These are phyloP conservation scores for Hemileccinum impolitum DNA, from an alignment of 768 basidiomycete species.

Conservation along the genomic window DNA sequence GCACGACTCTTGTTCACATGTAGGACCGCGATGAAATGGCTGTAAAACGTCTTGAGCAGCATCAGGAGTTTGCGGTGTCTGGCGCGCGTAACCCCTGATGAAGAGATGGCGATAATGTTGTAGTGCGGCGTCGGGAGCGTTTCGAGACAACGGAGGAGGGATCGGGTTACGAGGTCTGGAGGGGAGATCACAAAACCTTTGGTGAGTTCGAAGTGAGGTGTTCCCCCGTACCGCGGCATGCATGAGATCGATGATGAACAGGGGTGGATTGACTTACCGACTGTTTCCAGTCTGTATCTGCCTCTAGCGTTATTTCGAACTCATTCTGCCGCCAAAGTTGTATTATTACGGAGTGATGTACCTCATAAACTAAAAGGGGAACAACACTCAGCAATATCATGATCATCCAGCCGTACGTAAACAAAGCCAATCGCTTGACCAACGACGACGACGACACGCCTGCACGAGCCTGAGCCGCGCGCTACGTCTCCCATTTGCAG, in stretches of 20 bases:
- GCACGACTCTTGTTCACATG: slow-evolving; percentile 59
- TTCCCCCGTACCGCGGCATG: slow-evolving; percentile 11
- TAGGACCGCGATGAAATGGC: slow-evolving; percentile 39
- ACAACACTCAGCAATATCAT: no score
- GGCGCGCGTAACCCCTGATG: slow-evolving; percentile 46
- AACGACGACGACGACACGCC: no score
- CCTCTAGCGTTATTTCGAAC: no score
- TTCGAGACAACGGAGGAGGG: slow-evolving; percentile 51
- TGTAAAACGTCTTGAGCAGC: slow-evolving; percentile 47
- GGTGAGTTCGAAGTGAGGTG: slow-evolving; percentile 40
- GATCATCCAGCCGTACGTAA: no score
- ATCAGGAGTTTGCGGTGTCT: slow-evolving; percentile 47
- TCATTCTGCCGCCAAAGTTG: no score
- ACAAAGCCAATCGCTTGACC: no score
- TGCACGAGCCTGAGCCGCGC: no score
- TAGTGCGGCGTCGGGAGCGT: slow-evolving; percentile 48
- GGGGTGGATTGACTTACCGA: slow-evolving; percentile 42
- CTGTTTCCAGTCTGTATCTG: no score
- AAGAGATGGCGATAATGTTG: slow-evolving; percentile 52
- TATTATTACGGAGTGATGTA: no score
- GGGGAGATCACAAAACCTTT: slow-evolving; percentile 51
- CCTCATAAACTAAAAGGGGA: no score
- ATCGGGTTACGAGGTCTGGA: slow-evolving; percentile 55
- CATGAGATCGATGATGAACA: neutral
- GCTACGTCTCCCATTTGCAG: no score